Evolutionary conservation across 345 rosid genomes (phyloP).

Genomic region (Eucalyptus dawsonii): DNA sequence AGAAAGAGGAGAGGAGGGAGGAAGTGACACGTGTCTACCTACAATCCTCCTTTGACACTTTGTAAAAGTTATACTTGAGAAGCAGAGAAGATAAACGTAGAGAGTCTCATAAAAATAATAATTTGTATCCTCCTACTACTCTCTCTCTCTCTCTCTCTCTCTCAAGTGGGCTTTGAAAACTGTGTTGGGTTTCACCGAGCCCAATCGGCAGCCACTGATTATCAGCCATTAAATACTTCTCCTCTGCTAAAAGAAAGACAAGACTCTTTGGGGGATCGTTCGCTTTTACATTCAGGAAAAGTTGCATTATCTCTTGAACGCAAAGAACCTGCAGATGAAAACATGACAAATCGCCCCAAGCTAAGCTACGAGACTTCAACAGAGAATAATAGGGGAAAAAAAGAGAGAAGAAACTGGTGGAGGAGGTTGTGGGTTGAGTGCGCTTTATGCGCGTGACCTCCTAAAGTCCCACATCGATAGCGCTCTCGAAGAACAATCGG

Average conservation of each 20-base stretch:
- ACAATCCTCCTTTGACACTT: neutral
- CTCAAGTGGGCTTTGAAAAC: neutral
- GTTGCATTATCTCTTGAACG: neutral
- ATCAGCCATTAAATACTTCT: neutral
- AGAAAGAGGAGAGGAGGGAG: neutral
- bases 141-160: neutral
- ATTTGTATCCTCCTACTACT: neutral
- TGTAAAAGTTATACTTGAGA: neutral
- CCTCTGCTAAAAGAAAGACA: neutral
- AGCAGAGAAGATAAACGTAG: neutral
- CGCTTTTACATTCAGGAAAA: rapidly evolving
- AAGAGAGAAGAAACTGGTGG: neutral
- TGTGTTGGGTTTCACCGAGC: neutral
- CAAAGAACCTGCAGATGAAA: neutral
- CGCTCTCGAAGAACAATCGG: rapidly evolving
- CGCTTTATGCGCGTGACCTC: neutral
- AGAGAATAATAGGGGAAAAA: neutral
- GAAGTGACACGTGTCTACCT: neutral
- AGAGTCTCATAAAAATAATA: neutral
- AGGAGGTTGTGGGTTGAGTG: neutral
- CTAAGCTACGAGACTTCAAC: neutral
- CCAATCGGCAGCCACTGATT: neutral
- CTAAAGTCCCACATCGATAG: neutral
- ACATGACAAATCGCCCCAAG: neutral
- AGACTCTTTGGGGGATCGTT: neutral